These are phyloP conservation scores for Seminavis robusta DNA, from an alignment of 108 stramenopile species.

Conservation along the genomic window DNA sequence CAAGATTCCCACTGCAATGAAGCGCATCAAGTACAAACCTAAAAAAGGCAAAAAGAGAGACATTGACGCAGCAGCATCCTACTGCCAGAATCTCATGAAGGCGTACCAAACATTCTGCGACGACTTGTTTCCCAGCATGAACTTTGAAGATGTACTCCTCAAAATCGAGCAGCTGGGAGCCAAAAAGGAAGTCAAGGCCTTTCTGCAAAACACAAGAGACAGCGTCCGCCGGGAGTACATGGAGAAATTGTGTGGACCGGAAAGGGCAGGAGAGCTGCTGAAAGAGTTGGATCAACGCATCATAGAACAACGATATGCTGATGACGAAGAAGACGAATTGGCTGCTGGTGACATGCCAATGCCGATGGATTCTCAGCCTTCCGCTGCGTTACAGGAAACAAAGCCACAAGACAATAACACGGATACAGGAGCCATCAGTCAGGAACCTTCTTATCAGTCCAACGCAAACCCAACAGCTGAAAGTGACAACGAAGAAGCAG, in stretches of 20 bases:
- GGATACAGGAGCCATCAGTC: too few relatives aligned
- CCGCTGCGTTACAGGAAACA: too few relatives aligned
- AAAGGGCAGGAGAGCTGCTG: conserved; percentile 45
- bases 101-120: conserved; percentile 53
- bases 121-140: conserved; percentile 46
- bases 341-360: too few relatives aligned
- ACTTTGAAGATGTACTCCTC: conserved; percentile 52
- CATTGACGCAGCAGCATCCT: conserved; percentile 30
- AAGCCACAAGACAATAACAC: too few relatives aligned
- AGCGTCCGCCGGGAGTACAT: conserved; percentile 57
- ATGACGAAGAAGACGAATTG: too few relatives aligned
- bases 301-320: too few relatives aligned
- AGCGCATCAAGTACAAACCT: conserved; percentile 3
- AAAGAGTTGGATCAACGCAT: conserved; percentile 66
- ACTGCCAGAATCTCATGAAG: conserved; percentile 35
- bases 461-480: too few relatives aligned
- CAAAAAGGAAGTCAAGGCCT: conserved; percentile 51
- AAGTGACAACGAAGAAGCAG: too few relatives aligned
- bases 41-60: conserved; percentile 12
- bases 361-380: too few relatives aligned
- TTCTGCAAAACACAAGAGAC: conserved; percentile 54
- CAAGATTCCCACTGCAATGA: conserved; percentile 20
- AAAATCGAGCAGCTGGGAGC: conserved; percentile 50
- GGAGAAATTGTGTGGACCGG: conserved; percentile 50
- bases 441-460: too few relatives aligned